Base-by-base conservation (phyloP, 208 protist genomes). In the Trypanosomatidae sp. region DNA sequence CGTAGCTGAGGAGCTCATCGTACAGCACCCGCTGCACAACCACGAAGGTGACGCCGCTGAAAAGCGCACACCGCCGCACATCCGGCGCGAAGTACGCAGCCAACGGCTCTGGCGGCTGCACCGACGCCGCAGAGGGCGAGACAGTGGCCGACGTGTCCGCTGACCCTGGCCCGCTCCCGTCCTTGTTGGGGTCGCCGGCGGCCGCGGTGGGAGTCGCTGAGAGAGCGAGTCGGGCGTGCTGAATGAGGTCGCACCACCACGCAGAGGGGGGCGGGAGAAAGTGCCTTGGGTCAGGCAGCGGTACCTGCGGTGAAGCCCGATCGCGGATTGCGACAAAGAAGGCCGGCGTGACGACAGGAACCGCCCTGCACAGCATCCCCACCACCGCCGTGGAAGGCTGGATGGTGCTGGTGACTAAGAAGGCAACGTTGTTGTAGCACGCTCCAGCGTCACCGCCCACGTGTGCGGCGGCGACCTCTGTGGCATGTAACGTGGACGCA, bases 11-110 rank as follows among this genome's bases (percentile, higher is more conserved):
- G 60, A 90, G 81, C 77, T 91, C 83, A 55, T 86, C 84, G 74
- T 85, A 91, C 17, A 94, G 79, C 28, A 74, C 46, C 10, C 73
- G 79, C 75, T 94, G 90, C 22, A 92, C 64, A 5, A 87, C 77
- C n/a, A 94, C 76, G 66, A 94, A 90, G 25, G 74, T 85, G 28
- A 88, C 19, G 22, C 77, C 85, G 46, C 33, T 17, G 47, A 95
- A 86, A 22, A 95, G 76, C n/a, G 33, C 36, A 53, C 80, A 74
- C 6, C 90, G 81, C 73, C 78, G 76, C 33, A 69, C 66, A 19
- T 85, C 67, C 15, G 85, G 80, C 8, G 74, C 60, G 66, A 82
- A 80, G 65, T 62, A 81, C 10, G 64, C 44, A 15, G 60, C 13
- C 59, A 3, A 9, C 59, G 36, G 9, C n/a, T 52, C 46, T 39